These are phyloP conservation scores for Lichtheimia hyalospora DNA, from an alignment of 371 early-diverging fungal genomes.

Conservation along the genomic window DNA sequence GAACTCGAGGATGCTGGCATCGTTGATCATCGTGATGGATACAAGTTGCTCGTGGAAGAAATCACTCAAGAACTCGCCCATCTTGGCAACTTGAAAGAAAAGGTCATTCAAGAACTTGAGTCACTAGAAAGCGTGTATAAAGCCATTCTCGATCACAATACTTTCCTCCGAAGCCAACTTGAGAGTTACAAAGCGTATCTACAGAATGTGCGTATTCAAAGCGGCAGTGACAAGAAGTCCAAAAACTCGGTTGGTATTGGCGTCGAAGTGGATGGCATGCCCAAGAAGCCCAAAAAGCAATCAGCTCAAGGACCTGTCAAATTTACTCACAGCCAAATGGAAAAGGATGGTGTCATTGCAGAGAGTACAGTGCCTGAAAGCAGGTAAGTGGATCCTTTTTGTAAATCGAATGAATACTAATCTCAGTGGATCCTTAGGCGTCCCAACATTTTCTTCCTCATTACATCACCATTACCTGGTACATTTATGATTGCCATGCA, in stretches of 20 bases:
- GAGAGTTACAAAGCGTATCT: constrained; percentile 94
- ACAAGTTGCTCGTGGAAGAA: constrained; percentile 84
- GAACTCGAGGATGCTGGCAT: constrained; percentile 81
- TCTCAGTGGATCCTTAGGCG: constrained; percentile 26
- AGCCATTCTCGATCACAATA: constrained; percentile 93
- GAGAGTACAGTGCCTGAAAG: constrained; percentile 92
- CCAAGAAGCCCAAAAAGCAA: constrained; percentile 31
- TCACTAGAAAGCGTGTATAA: constrained; percentile 85
- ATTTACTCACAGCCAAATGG: constrained; percentile 82
- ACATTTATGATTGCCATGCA: constrained; percentile 89
- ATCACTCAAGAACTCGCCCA: constrained; percentile 84
- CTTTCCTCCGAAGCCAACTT: constrained; percentile 84
- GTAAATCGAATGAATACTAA: no score
- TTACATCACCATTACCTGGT: constrained; percentile 84
- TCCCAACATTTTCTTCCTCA: constrained; percentile 85
- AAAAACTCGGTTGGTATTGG: constrained; percentile 48
- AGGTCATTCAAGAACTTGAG: constrained; percentile 75
- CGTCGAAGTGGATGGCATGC: constrained; percentile 44
- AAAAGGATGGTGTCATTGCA: constrained; percentile 90
- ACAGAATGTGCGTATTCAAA: constrained; percentile 90
- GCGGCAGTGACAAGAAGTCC: constrained; percentile 52
- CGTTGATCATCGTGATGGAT: constrained; percentile 76
- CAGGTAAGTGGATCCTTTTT: constrained; percentile 10
- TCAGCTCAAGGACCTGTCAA: constrained; percentile 66
- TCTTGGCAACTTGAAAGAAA: constrained; percentile 87